Base-by-base conservation (phyloP, 345 rosid genomes). In the Lepidium africanum region DNA sequence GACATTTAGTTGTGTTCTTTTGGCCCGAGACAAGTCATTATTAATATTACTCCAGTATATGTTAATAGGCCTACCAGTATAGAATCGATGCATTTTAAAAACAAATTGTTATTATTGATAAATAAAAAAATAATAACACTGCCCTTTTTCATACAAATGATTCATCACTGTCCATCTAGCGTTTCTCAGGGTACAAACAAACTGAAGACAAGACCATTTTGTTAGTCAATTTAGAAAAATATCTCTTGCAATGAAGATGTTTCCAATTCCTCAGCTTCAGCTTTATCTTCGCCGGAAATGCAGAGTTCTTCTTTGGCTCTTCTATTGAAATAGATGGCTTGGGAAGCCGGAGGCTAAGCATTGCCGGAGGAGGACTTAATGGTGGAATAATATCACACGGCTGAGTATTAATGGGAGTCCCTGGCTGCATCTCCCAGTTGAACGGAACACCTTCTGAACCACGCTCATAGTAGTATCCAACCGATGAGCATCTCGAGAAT, bases 361-460 rank as follows among this genome's bases (percentile, higher is more conserved):
- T 32, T 0, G 95, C 92, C 0, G 96, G 98, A 1, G 96, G 90
- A 9, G 91, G 96, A 69, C 76, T 77, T 15, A 80, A 70, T 0
- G 85, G 89, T 1, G 80, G 83, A 5, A 80, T 17, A 27, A 15
- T 58, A 3, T 75, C 85, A 38, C 42, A 38, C 30, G 57, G 45
- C 9, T 75, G 77, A 3, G 76, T 73, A 6, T 69, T 32, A 19
- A 78, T 81, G 3, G 88, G 79, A 23, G 60, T 82, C 53, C 90
- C 90, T 10, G 88, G 93, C 63, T 78, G 82, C 81, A 64, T 78
- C 69, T 87, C 93, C 93, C 90, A 87, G 2, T 75, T 37, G 55
- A 87, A 25, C 3, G 27, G 94, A 12, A 87, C 75, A 13, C 82
- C 78, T 36, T 77, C 81, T 0, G 82, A 45, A 16, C 67, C 43